phyloP scores from a whole-genome alignment of 73 alveolate genomes.

The Halteria grandinella region DNA sequence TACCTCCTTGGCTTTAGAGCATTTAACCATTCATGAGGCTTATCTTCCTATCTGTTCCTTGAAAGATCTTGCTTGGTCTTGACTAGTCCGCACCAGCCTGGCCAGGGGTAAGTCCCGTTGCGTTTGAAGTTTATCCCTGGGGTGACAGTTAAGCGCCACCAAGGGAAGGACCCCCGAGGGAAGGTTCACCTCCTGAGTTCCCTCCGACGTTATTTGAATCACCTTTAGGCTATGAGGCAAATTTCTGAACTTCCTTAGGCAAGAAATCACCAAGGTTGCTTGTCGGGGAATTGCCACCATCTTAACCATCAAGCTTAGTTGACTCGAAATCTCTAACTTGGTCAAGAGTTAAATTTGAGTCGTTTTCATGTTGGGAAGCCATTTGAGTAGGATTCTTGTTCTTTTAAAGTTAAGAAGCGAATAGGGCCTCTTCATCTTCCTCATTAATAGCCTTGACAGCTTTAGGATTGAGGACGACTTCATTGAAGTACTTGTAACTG shows the following conservation, averaged over 20 bases:
- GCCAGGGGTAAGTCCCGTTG: no score
- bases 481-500: constrained; percentile 49
- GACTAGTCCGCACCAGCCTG: no score
- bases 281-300: no score
- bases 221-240: no score
- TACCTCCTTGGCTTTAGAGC: no score
- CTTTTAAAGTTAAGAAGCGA: constrained; percentile 18
- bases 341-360: neutral
- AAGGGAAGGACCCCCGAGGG: neutral
- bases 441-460: constrained; percentile 23
- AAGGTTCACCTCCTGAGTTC: neutral
- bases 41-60: no score
- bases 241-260: no score
- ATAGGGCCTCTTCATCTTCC: constrained; percentile 33
- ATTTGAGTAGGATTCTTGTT: neutral
- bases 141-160: neutral
- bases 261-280: no score
- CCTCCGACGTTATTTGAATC: no score
- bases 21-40: no score
- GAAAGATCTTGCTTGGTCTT: no score
- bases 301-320: constrained; percentile 14
- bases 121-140: no score
- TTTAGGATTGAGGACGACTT: constrained; percentile 13
- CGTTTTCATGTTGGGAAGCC: neutral
- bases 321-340: constrained; percentile 35